Conservation (phyloP, 2,329 filamentous ascomycete genomes). For the Zymoseptoria ardabiliae region DNA sequence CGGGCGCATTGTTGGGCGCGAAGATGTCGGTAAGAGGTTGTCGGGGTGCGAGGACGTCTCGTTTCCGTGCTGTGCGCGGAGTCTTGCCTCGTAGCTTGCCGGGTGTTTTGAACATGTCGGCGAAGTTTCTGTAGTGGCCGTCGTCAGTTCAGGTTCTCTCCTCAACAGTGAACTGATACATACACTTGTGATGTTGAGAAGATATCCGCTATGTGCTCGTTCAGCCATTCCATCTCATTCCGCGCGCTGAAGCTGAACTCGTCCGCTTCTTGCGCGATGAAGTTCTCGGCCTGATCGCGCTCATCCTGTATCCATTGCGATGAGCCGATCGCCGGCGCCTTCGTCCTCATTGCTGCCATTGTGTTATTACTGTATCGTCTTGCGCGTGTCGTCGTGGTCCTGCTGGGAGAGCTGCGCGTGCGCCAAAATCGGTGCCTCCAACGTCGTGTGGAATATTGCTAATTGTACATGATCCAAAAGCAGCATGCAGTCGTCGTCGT, state of each 20-base stretch:
- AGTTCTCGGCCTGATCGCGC: constrained; percentile 66
- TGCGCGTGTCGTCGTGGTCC: constrained; percentile 10
- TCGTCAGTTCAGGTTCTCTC: constrained; percentile 16
- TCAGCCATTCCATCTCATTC: constrained; percentile 96
- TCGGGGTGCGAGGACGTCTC: constrained; percentile 50
- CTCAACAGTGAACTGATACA: constrained; percentile 26
- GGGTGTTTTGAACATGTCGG: constrained; percentile 93
- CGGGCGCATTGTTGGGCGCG: constrained; percentile 36
- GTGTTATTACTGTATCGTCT: constrained; percentile 1
- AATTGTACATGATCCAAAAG: constrained; percentile 15
- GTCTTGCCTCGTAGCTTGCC: constrained; percentile 78
- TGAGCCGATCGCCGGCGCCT: constrained; percentile 25
- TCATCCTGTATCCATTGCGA: constrained; percentile 75
- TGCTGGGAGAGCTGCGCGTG: constrained; percentile 1
- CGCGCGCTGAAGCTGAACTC: constrained; percentile 88
- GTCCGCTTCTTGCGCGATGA: constrained; percentile 75
- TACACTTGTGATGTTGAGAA: constrained; percentile 84
- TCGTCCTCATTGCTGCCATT: constrained; percentile 24
- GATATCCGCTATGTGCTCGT: constrained; percentile 95
- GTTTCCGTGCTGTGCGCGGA: constrained; percentile 62
- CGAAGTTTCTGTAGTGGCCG: constrained; percentile 63
- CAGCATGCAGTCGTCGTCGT: constrained; percentile 5
- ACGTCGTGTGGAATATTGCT: constrained; percentile 6
- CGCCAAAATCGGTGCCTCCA: constrained; percentile 5
- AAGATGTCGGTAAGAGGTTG: constrained; percentile 45